phyloP scores from a whole-genome alignment of 2,329 filamentous ascomycete genomes.

The Fusarium kyushuense region DNA sequence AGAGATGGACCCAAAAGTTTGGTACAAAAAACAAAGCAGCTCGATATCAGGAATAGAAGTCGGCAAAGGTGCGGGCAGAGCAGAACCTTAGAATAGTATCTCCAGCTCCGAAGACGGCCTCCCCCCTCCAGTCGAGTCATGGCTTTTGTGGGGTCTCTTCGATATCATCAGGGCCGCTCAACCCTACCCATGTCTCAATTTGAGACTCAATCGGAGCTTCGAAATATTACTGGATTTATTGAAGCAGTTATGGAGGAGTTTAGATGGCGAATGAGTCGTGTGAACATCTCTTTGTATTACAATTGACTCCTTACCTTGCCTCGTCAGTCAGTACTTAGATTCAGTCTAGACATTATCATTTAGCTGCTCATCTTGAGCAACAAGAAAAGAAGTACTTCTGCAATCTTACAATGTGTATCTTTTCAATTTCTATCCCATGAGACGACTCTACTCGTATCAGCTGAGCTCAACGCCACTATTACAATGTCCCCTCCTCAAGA shows the following conservation, averaged over 20 bases:
- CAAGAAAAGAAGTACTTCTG: background rate
- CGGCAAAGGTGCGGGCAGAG: conserved; percentile 3
- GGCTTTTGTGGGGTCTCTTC: background rate
- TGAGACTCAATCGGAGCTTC: background rate
- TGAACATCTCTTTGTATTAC: background rate
- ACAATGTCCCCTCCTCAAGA: background rate
- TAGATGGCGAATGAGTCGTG: background rate
- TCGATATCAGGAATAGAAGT: conserved; percentile 7
- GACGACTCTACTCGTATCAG: too few species aligned
- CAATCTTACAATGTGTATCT: background rate
- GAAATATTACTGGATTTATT: background rate
- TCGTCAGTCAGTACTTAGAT: background rate
- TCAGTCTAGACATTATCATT: background rate
- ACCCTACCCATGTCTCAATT: conserved; percentile 10
- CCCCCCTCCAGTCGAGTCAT: background rate
- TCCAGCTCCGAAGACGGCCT: conserved; percentile 11
- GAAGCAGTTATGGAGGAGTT: background rate
- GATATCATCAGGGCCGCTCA: conserved; percentile 8
- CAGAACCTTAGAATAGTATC: conserved; percentile 9
- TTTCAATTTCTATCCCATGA: background rate
- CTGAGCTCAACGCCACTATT: background rate
- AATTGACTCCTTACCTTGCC: background rate
- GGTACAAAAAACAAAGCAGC: conserved; percentile 4
- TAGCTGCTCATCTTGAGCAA: background rate
- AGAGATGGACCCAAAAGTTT: conserved; percentile 11